phyloP scores from a whole-genome alignment of 768 basidiomycete genomes.

The Boletus speciosus region DNA sequence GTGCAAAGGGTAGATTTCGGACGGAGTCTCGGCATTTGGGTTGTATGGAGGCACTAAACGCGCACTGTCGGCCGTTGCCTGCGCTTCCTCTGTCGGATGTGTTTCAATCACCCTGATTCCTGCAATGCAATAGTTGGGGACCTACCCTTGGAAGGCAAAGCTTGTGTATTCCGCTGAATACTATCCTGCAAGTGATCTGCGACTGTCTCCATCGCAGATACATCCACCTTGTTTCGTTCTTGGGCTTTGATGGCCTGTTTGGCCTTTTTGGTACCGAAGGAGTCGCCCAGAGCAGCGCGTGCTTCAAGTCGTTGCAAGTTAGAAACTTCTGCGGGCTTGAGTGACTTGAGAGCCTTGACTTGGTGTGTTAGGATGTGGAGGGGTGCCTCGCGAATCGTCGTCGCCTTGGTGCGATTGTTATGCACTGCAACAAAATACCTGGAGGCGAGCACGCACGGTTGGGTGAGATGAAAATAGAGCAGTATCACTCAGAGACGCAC shows the following conservation, averaged over 20 bases:
- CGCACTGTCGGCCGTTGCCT: slow-evolving; percentile 55
- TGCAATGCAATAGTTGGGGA: slow-evolving; percentile 6
- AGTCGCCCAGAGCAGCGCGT: slow-evolving; percentile 78
- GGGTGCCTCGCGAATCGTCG: slow-evolving; percentile 65
- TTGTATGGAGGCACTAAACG: slow-evolving; percentile 79
- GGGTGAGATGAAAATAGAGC: slow-evolving; percentile 1
- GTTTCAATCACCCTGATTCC: neutral
- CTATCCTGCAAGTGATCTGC: slow-evolving; percentile 77
- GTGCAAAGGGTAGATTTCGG: slow-evolving; percentile 72
- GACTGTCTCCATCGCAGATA: slow-evolving; percentile 81
- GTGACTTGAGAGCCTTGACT: slow-evolving; percentile 80
- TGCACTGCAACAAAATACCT: slow-evolving; percentile 86
- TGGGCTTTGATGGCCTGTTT: slow-evolving; percentile 78
- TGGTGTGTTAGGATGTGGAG: slow-evolving; percentile 69
- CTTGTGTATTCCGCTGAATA: slow-evolving; percentile 70
- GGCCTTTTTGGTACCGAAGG: slow-evolving; percentile 95
- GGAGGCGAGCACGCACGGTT: neutral
- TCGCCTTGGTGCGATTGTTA: slow-evolving; percentile 69
- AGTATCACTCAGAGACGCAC: slow-evolving; percentile 40
- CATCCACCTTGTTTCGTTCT: slow-evolving; percentile 89
- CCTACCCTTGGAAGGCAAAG: slow-evolving; percentile 68
- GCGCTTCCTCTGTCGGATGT: slow-evolving; percentile 55
- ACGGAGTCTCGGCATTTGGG: slow-evolving; percentile 58
- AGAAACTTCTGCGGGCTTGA: slow-evolving; percentile 48
- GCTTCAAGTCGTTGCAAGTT: slow-evolving; percentile 54